These are phyloP conservation scores for Endoconidiophora polonica DNA, from an alignment of 2,329 filamentous ascomycete species.

Conservation along the genomic window DNA sequence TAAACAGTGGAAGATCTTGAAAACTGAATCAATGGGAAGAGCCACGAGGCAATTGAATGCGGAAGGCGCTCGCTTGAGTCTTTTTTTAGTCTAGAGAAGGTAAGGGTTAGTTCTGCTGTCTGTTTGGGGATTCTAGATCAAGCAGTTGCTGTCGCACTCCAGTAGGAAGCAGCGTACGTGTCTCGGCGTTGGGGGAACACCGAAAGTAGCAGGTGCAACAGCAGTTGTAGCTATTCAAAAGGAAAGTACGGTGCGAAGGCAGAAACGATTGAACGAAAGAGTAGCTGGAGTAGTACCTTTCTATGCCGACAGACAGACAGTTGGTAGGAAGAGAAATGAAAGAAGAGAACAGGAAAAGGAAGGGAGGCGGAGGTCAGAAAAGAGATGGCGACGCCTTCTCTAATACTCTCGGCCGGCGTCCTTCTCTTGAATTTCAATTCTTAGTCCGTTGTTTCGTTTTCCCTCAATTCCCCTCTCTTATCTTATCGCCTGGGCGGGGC, in stretches of 20 bases:
- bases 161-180: too few relatives aligned
- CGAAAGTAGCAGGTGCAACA: not conserved
- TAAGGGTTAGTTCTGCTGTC: too few relatives aligned
- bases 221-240: not conserved
- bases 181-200: not conserved
- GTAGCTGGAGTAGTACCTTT: not conserved
- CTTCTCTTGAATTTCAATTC: not conserved
- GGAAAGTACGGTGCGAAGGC: not conserved
- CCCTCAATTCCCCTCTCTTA: not conserved
- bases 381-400: not conserved
- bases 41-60: not conserved
- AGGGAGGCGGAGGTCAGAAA: not conserved
- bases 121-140: too few relatives aligned
- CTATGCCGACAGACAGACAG: not conserved
- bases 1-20: not conserved
- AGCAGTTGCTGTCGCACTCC: too few relatives aligned
- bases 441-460: not conserved
- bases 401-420: not conserved
- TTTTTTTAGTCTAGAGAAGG: not conserved
- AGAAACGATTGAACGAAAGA: not conserved
- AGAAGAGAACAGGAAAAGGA: slow-evolving; percentile 3
- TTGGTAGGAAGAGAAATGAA: slow-evolving; percentile 1
- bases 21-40: not conserved
- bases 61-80: too few relatives aligned
- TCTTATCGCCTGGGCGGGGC: slow-evolving; percentile 10